These are phyloP conservation scores for Emmonsia crescens DNA, from an alignment of 2,329 filamentous ascomycete genomes.

Conservation along the genomic window DNA sequence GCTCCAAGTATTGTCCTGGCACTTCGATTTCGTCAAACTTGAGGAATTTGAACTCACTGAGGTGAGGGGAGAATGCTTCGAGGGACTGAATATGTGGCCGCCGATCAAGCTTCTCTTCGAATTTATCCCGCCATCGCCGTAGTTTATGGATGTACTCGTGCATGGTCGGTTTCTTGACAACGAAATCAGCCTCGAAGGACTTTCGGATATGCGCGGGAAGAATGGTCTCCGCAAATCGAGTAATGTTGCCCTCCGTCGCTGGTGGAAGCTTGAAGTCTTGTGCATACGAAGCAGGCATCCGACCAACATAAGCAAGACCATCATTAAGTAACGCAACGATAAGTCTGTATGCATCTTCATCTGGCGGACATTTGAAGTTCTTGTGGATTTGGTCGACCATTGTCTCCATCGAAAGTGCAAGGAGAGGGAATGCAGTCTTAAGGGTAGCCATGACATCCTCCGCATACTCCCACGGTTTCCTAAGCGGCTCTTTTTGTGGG, in stretches of 20 bases:
- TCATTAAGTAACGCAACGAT: conserved; percentile 98
- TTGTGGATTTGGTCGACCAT: conserved; percentile 99
- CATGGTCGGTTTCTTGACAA: conserved; percentile 91
- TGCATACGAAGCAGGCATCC: conserved; percentile 75
- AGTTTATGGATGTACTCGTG: conserved; percentile 97
- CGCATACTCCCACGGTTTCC: conserved; percentile 90
- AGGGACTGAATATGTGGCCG: conserved; percentile 62
- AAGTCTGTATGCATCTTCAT: conserved; percentile 93
- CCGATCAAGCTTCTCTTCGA: conserved; percentile 92
- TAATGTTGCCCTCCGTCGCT: conserved; percentile 93
- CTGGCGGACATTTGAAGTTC: conserved; percentile 96
- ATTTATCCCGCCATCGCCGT: conserved; percentile 90
- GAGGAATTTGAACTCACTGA: conserved; percentile 93
- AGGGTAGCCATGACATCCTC: conserved; percentile 92
- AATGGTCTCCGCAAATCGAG: conserved; percentile 90
- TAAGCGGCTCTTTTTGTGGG: conserved; percentile 38
- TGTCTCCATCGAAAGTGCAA: conserved; percentile 96
- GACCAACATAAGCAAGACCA: conserved; percentile 80
- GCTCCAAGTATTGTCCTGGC: conserved; percentile 90
- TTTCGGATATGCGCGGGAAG: conserved; percentile 89
- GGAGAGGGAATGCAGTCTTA: conserved; percentile 90
- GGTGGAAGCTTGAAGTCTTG: conserved; percentile 81
- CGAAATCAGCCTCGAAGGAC: conserved; percentile 96
- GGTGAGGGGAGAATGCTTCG: conserved; percentile 76
- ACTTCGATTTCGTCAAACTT: conserved; percentile 99